Evolutionary conservation across 2,329 filamentous ascomycete species (phyloP), one percentile per base, ranked within the genome.

Genomic region (Aspergillus aculeatinus): DNA sequence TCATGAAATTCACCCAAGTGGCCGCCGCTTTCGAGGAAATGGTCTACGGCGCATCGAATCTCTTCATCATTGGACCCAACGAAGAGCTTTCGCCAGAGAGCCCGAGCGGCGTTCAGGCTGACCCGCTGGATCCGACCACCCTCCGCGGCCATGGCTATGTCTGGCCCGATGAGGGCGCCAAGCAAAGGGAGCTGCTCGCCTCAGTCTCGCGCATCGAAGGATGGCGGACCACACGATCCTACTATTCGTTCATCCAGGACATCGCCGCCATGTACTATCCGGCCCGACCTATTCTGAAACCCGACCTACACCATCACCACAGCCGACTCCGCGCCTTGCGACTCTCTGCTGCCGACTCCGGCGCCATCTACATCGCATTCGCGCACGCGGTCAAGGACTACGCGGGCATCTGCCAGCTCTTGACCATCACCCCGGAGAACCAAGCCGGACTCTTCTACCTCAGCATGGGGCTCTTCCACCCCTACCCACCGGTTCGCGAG

Each of bases 131-230:
- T 51, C 73, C 83, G 4, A 82, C 83, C 3, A 84, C 83, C 4
- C 82, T 90, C 12, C 85, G 85, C 12, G 94, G 94, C 0, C 95
- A 98, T 73, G 95, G 95, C 47, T 98, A 96, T 72, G 94, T 99
- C 35, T 99, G 95, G 95, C 79, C 89, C 3, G 91, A 96, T 68
- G 92, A 97, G 58, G 80, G 82, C 47, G 84, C 89, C 7, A 94
- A 92, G 76, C 85, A 90, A 68, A 89, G 88, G 68, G 95, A 99
- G 77, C 84, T 99, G 42, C 90, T 92, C 16, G 94, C 92, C 3
- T 96, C 96, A 62, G 92, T 95, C 51, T 92, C 91, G 59, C 85
- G 95, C 59, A 96, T 99, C 63, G 95, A 99, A 79, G 95, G 94
- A 59, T 99, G 95, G 95, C 87, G 95, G 67, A 96, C 92, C 65